Percentiles rank a stretch among this genome's conserved stretches.
Conservation (phyloP, 2,329 filamentous ascomycete species). For the Stemphylium vesicarium region DNA sequence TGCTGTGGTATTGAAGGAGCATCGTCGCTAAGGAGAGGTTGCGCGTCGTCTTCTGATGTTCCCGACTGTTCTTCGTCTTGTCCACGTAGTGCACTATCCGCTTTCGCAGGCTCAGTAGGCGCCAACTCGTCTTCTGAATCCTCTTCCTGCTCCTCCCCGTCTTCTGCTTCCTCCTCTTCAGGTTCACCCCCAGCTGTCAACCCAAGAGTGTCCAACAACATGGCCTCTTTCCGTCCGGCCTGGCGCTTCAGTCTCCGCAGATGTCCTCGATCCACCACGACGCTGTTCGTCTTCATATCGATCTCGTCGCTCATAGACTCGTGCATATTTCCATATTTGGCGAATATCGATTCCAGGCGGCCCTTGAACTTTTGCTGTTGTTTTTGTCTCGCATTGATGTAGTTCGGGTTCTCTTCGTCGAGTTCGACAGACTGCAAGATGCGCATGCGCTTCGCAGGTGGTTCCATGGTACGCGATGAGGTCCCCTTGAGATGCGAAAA, state of each 20-base stretch:
- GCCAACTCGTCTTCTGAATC: constrained; percentile 42
- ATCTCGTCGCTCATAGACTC: constrained; percentile 86
- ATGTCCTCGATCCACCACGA: constrained; percentile 93
- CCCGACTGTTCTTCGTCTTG: background rate
- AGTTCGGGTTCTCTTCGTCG: constrained; percentile 43
- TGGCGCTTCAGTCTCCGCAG: constrained; percentile 62
- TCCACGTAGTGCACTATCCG: constrained; percentile 4
- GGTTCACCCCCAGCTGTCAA: constrained; percentile 40
- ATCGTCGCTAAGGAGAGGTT: background rate
- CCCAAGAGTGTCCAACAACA: constrained; percentile 32
- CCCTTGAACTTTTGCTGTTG: constrained; percentile 57
- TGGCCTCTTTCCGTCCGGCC: constrained; percentile 29
- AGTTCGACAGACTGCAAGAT: constrained; percentile 50
- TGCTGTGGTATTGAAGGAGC: background rate
- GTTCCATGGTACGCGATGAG: constrained; percentile 57
- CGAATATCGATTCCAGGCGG: constrained; percentile 87
- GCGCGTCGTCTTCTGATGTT: background rate
- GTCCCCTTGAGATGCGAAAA: background rate
- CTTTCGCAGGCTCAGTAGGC: constrained; percentile 22
- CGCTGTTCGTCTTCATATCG: constrained; percentile 77
- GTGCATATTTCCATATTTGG: constrained; percentile 86
- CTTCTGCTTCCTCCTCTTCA: constrained; percentile 48
- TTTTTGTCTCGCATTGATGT: constrained; percentile 48
- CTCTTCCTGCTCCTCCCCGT: constrained; percentile 23
- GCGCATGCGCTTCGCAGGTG: constrained; percentile 66